Percentiles rank a stretch among this genome's conserved stretches.
These are phyloP conservation scores for Aspergillus haitiensis DNA, from an alignment of 495 filamentous ascomycete genomes.

Conservation along the genomic window DNA sequence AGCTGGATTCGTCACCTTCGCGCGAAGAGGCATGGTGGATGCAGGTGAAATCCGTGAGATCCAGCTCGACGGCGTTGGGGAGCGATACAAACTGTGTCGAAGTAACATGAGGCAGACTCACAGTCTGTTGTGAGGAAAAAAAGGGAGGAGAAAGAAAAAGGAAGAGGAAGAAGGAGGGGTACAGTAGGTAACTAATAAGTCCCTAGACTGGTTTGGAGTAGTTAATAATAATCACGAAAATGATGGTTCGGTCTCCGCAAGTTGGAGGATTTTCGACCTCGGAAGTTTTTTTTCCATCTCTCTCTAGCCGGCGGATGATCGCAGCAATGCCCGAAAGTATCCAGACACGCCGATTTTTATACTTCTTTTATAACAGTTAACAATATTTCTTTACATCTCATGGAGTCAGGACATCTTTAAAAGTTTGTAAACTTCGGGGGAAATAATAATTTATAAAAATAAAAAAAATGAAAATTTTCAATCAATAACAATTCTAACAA, in stretches of 20 bases:
- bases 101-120: slow-evolving; percentile 52
- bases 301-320: slow-evolving; percentile 9
- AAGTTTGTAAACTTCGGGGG: too few species aligned
- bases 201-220: slow-evolving; percentile 13
- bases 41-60: slow-evolving; percentile 50
- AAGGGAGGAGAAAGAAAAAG: slow-evolving; percentile 20
- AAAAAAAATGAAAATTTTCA: too few species aligned
- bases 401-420: too few species aligned
- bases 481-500: too few species aligned
- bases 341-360: too few species aligned
- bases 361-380: too few species aligned
- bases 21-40: slow-evolving; percentile 78
- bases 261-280: slow-evolving; percentile 21
- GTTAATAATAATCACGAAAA: slow-evolving; percentile 13
- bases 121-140: slow-evolving; percentile 24
- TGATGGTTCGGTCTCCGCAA: slow-evolving; percentile 24
- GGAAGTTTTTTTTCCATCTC: slow-evolving; percentile 17
- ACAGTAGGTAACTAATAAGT: slow-evolving; percentile 11
- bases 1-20: slow-evolving; percentile 71
- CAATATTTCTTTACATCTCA: too few species aligned
- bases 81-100: slow-evolving; percentile 45
- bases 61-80: slow-evolving; percentile 54
- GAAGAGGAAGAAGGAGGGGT: slow-evolving; percentile 23
- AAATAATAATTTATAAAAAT: too few species aligned
- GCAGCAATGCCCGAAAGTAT: neutral